Evolutionary conservation across 768 basidiomycete species (phyloP).

Genomic region (Lanmaoa rubissima): DNA sequence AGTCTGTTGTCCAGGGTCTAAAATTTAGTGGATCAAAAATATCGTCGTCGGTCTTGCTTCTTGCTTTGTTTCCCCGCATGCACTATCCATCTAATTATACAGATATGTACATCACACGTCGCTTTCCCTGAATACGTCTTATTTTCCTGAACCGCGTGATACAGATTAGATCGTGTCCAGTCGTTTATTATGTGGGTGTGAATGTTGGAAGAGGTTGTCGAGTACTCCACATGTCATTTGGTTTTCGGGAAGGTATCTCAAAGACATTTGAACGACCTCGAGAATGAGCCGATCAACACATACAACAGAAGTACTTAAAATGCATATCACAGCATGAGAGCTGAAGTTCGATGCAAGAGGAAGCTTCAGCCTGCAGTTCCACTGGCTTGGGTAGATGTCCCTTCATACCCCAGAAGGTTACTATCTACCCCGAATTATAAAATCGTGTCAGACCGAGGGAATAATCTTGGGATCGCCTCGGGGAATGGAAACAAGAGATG

Average conservation of each 20-base stretch:
- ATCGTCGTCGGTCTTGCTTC: not conserved
- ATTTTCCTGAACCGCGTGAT: not conserved
- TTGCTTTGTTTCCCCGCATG: not conserved
- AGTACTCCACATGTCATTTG: not conserved
- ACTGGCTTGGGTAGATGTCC: not conserved
- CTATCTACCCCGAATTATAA: not conserved
- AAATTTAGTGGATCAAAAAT: not conserved
- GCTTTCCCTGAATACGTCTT: not conserved
- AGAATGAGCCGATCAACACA: not conserved
- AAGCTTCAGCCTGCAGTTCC: too few relatives aligned
- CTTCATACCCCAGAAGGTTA: not conserved
- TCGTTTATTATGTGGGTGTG: not conserved
- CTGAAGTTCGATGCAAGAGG: not conserved
- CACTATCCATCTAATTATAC: not conserved
- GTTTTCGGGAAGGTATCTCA: not conserved
- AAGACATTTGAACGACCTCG: not conserved
- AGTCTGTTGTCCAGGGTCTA: conserved; percentile 9
- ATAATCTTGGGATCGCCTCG: not conserved
- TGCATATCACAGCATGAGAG: too few relatives aligned
- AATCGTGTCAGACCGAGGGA: not conserved
- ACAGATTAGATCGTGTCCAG: not conserved
- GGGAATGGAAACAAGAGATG: not conserved
- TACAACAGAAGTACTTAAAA: too few relatives aligned
- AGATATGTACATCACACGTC: not conserved
- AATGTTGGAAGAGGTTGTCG: not conserved